Conservation (phyloP, 257 asterid genomes). For the Henckelia pumila region DNA sequence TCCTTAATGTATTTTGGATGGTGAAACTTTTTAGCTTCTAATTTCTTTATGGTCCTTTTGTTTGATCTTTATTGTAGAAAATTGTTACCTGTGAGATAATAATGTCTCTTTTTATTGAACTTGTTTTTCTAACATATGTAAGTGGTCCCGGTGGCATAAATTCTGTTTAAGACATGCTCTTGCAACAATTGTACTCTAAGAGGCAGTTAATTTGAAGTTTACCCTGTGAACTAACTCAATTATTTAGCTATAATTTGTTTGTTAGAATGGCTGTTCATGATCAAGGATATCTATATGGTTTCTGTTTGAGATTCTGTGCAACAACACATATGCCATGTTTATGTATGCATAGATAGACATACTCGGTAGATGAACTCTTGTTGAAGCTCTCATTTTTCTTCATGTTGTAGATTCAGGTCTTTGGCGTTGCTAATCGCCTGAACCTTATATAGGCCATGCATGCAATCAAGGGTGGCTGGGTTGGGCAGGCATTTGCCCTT, state of each 20-base stretch:
- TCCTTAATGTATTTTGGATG: background rate
- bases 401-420: slow-evolving; percentile 26
- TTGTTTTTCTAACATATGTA: background rate
- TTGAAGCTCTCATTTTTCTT: slow-evolving; percentile 1
- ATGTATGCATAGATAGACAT: background rate
- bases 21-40: background rate
- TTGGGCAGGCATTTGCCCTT: slow-evolving; percentile 72
- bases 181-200: no score
- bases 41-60: background rate
- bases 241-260: background rate
- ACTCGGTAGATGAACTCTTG: background rate
- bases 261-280: background rate
- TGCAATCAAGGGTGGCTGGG: slow-evolving; percentile 58
- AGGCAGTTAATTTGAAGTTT: background rate
- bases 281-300: background rate
- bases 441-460: slow-evolving; percentile 46
- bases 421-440: slow-evolving; percentile 23
- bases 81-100: background rate
- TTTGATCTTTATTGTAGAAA: background rate
- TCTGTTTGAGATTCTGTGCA: background rate
- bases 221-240: no score
- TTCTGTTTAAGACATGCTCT: background rate
- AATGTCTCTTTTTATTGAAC: background rate
- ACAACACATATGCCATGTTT: background rate
- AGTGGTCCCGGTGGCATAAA: background rate